Conservation (phyloP, 1,284 basidiomycete genomes). For the Rhodofomes roseus region DNA sequence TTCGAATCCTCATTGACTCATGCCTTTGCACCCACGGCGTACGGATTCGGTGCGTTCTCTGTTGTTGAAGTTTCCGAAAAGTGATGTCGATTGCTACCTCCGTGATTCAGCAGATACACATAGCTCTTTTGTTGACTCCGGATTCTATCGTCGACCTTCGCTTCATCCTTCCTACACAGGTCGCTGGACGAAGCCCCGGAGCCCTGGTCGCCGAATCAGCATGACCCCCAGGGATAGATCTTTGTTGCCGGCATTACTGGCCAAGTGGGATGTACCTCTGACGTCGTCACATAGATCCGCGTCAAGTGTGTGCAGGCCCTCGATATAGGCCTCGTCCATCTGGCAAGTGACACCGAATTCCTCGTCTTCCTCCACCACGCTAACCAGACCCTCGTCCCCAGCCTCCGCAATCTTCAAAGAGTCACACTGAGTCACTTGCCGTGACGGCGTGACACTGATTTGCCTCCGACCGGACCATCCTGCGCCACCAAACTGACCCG, state of each 20-base stretch:
- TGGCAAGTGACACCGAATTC: background rate
- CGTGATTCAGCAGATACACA: background rate
- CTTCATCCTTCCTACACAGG: background rate
- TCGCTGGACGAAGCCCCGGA: background rate
- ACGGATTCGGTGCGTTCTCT: background rate
- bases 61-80: background rate
- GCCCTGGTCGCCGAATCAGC: background rate
- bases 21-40: background rate
- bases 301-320: background rate
- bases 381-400: background rate
- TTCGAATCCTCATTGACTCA: background rate
- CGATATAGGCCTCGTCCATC: background rate
- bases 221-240: background rate
- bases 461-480: background rate
- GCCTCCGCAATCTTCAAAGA: background rate
- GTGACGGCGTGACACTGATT: background rate
- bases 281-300: slow-evolving; percentile 5
- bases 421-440: background rate
- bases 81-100: background rate
- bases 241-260: background rate
- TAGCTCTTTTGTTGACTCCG: background rate
- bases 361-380: background rate
- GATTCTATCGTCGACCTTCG: background rate
- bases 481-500: background rate
- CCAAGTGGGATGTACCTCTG: background rate